phyloP scores from a whole-genome alignment of 78 protist genomes.

The Dictyostelium citrinum region DNA sequence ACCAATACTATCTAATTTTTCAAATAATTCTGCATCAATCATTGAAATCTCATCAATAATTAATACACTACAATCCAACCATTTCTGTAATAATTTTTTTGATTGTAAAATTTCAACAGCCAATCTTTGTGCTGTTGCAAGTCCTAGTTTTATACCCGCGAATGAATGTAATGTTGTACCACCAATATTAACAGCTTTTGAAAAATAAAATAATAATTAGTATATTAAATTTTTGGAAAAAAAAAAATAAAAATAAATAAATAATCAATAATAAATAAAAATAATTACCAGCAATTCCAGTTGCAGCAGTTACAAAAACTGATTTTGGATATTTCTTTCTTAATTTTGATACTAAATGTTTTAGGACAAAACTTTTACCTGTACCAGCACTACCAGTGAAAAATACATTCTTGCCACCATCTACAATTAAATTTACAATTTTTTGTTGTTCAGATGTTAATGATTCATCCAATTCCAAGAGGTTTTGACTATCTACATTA shows the following conservation, averaged over 20 bases:
- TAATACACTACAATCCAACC: constrained; percentile 61
- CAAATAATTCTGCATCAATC: constrained; percentile 86
- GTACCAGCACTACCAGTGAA: constrained; percentile 90
- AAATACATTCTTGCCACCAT: constrained; percentile 79
- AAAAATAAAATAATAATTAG: neutral
- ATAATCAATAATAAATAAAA: neutral
- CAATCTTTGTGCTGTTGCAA: constrained; percentile 32
- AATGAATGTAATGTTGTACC: constrained; percentile 86
- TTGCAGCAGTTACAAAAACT: constrained; percentile 76
- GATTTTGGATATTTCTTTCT: constrained; percentile 32
- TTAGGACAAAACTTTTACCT: constrained; percentile 85
- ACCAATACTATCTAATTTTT: constrained; percentile 72
- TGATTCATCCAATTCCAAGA: neutral
- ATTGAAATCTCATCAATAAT: constrained; percentile 93
- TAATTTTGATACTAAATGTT: constrained; percentile 39
- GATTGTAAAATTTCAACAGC: constrained; percentile 18
- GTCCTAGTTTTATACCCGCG: constrained; percentile 80
- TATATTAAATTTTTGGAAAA: neutral
- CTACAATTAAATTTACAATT: constrained; percentile 51
- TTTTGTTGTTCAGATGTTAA: constrained; percentile 31
- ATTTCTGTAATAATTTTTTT: constrained; percentile 7
- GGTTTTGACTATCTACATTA: neutral
- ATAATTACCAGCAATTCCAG: constrained; percentile 71
- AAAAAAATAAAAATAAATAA: neutral
- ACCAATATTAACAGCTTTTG: constrained; percentile 75